Percentiles rank a stretch among this genome's conserved stretches.
Evolutionary conservation across 306 rosid species (phyloP).

Genomic region (Vigna unguiculata): DNA sequence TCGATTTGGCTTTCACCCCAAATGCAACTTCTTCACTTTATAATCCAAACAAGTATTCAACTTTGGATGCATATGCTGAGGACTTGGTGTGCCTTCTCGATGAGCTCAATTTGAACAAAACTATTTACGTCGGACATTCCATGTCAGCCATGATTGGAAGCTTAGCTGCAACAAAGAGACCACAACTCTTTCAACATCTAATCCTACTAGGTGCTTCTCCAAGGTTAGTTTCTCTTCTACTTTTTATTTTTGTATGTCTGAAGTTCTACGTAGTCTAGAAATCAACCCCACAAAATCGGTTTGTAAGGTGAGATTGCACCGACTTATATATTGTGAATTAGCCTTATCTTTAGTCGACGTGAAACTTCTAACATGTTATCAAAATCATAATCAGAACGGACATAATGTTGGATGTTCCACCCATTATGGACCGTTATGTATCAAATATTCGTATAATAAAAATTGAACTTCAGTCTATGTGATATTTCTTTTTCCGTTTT

Average conservation of each 20-base stretch:
- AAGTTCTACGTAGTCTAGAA: too few species aligned
- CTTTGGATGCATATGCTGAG: constrained; percentile 52
- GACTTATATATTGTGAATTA: too few species aligned
- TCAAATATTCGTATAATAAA: too few species aligned
- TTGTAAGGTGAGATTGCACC: too few species aligned
- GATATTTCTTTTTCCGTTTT: neutral
- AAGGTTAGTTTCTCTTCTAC: constrained; percentile 38
- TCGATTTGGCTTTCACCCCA: constrained; percentile 61
- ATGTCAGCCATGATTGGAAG: constrained; percentile 70
- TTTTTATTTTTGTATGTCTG: too few species aligned
- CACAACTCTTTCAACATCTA: constrained; percentile 61
- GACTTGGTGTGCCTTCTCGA: constrained; percentile 64
- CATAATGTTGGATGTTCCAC: too few species aligned
- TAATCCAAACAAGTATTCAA: constrained; percentile 50
- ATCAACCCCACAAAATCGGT: too few species aligned
- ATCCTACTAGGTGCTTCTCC: constrained; percentile 56
- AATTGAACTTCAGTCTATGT: too few species aligned
- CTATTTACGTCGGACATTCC: constrained; percentile 59
- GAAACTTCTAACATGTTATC: too few species aligned
- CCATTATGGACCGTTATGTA: too few species aligned
- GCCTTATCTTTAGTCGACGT: too few species aligned
- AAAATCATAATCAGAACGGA: too few species aligned
- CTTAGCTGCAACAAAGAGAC: constrained; percentile 55
- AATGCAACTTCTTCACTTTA: constrained; percentile 43
- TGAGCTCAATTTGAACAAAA: constrained; percentile 52